Evolutionary conservation across 805 yeast genomes (phyloP), one percentile per base, ranked within the genome.

Genomic region (Saccharomycopsis fibuligera): DNA sequence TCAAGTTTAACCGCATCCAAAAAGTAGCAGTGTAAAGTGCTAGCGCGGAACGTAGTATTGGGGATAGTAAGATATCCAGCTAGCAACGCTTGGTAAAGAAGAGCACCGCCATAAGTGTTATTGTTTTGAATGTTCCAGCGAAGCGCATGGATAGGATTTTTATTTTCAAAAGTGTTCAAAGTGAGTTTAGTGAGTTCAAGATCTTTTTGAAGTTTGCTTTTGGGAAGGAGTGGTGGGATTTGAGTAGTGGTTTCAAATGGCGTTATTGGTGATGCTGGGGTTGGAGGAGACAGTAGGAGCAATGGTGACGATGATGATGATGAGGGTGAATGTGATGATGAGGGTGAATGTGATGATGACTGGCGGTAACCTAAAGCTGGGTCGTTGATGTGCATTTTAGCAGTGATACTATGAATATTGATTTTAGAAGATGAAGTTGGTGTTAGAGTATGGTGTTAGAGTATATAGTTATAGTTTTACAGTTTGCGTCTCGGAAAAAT

Each of bases 61-160:
- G 8, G 37, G 17, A 47, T 12, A 4, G 51, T 47, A 10, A 29
- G 12, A 19, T 23, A 35, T 8, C 37, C 47, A 5, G 39, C 30
- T 4, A 23, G 10, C 14, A 43, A 12, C 10, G 37, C 36, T 30
- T 47, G 51, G 23, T 27, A 33, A 33, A 47, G 6, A 4, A 44
- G 19, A 10, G 16, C 10, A 5, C 51, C 51, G 8, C 51, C 51
- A 43, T 8, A 47, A n/a, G 42, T 5, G 31, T 47, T 47, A 6
- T 29, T 23, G 21, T 47, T 40, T 12, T 21, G 31, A n/a, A 37
- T 22, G 29, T 47, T 47, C 33, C 12, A 24, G 9, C 9, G 6
- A 30, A 12, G 16, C 16, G 21, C 39, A 24, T 40, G 49, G 25
- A 40, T 17, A 3, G 21, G 40, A 10, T 39, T 8, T 5, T 5